Conservation (phyloP, 2,329 filamentous ascomycete genomes). For the Verticillium nubilum region DNA sequence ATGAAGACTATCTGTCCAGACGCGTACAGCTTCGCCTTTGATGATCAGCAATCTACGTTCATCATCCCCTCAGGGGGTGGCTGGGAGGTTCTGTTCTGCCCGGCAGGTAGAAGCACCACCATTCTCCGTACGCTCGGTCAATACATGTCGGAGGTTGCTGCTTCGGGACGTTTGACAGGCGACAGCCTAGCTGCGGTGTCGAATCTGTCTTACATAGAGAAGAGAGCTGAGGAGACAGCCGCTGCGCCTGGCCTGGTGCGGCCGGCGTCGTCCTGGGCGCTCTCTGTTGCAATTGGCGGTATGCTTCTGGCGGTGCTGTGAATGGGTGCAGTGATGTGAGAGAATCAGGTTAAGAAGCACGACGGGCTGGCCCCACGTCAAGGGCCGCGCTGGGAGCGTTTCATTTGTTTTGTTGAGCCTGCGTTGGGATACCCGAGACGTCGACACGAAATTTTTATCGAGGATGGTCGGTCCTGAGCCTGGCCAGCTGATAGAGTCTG, state of each 20-base stretch:
- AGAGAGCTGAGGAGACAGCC: slow-evolving; percentile 9
- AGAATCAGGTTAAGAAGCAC: background rate
- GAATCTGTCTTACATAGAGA: slow-evolving; percentile 13
- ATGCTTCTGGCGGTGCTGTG: background rate
- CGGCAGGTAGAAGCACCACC: slow-evolving; percentile 53
- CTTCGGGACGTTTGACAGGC: slow-evolving; percentile 29
- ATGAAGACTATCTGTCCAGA: slow-evolving; percentile 78
- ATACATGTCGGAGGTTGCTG: slow-evolving; percentile 42
- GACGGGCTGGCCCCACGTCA: slow-evolving; percentile 10
- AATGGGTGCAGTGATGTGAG: background rate
- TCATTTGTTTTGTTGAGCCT: background rate
- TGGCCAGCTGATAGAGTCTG: background rate
- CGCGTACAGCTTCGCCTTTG: slow-evolving; percentile 73
- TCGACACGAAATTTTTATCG: slow-evolving; percentile 2
- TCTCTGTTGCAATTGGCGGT: background rate
- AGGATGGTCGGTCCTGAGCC: background rate
- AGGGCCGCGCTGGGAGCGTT: background rate
- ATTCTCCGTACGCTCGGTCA: slow-evolving; percentile 47
- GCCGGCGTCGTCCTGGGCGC: slow-evolving; percentile 1
- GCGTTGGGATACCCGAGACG: slow-evolving; percentile 13
- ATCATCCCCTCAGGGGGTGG: slow-evolving; percentile 63
- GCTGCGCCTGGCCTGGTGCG: slow-evolving; percentile 1
- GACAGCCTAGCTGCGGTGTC: slow-evolving; percentile 16
- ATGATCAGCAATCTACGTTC: slow-evolving; percentile 54
- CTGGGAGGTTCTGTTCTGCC: slow-evolving; percentile 77